Evolutionary conservation across 192 early-diverging fungal species (phyloP).

Genomic region (Neocallimastix lanati): DNA sequence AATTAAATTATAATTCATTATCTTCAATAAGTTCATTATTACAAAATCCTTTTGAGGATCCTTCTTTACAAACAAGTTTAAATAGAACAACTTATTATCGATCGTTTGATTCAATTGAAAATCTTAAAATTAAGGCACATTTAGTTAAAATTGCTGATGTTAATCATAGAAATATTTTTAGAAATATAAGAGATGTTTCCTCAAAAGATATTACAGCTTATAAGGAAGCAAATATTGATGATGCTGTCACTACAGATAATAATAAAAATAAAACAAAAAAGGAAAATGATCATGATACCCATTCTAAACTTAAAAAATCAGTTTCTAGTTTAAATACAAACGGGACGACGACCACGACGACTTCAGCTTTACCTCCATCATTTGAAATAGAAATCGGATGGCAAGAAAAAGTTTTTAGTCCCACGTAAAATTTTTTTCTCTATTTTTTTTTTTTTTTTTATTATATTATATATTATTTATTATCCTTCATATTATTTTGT

Average conservation of each 20-base stretch:
- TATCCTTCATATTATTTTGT: too few relatives aligned
- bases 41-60: background rate
- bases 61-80: background rate
- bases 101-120: slow-evolving; percentile 13
- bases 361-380: background rate
- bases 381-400: background rate
- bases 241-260: too few relatives aligned
- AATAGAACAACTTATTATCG: slow-evolving; percentile 3
- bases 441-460: too few relatives aligned
- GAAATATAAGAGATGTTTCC: background rate
- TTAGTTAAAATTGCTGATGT: slow-evolving; percentile 7
- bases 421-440: background rate
- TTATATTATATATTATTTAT: too few relatives aligned
- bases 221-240: background rate
- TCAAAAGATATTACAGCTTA: background rate
- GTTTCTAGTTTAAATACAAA: background rate
- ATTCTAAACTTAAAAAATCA: background rate
- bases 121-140: slow-evolving; percentile 8
- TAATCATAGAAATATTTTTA: slow-evolving; percentile 1
- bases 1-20: background rate
- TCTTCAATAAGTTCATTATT: background rate
- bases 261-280: background rate
- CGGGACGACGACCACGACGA: background rate
- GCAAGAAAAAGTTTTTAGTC: background rate
- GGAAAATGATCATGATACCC: background rate